Evolutionary conservation across 129 eudicot genomes (phyloP).

Genomic region (Artemisia annua): DNA sequence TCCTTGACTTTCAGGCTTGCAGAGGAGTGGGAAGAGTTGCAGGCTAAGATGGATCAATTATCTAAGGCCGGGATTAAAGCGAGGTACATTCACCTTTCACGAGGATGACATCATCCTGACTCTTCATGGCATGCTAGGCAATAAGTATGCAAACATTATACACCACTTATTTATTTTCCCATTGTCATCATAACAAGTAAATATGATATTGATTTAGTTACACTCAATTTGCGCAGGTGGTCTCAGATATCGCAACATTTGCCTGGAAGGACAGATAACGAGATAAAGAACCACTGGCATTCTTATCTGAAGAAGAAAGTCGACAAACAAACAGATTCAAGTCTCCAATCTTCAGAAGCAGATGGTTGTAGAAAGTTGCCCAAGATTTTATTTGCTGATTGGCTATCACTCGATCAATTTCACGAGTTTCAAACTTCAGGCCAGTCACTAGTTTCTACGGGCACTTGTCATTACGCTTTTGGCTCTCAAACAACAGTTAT

Average conservation of each 20-base stretch:
- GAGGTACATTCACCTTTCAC: constrained; percentile 52
- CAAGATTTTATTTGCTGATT: constrained; percentile 46
- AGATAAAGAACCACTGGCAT: constrained; percentile 82
- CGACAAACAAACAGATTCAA: constrained; percentile 11
- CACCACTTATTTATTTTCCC: no score
- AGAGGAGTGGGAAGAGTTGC: constrained; percentile 91
- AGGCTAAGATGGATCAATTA: constrained; percentile 93
- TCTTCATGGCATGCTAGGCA: constrained; percentile 70
- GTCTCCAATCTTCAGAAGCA: constrained; percentile 26
- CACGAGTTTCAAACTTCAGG: not conserved
- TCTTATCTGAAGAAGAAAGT: constrained; percentile 59
- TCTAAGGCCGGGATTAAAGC: constrained; percentile 78
- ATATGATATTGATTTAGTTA: no score
- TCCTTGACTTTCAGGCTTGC: constrained; percentile 50
- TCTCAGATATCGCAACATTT: constrained; percentile 81
- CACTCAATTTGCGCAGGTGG: constrained; percentile 46
- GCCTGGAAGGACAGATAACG: constrained; percentile 88
- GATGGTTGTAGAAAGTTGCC: constrained; percentile 31
- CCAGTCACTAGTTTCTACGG: no score
- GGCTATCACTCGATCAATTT: constrained; percentile 41
- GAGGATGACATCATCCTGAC: constrained; percentile 59
- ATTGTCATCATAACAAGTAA: no score
- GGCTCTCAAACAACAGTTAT: not conserved
- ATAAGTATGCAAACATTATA: constrained; percentile 56
- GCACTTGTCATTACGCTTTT: no score